Evolutionary conservation across 345 rosid species (phyloP).

Genomic region (Populus alba): DNA sequence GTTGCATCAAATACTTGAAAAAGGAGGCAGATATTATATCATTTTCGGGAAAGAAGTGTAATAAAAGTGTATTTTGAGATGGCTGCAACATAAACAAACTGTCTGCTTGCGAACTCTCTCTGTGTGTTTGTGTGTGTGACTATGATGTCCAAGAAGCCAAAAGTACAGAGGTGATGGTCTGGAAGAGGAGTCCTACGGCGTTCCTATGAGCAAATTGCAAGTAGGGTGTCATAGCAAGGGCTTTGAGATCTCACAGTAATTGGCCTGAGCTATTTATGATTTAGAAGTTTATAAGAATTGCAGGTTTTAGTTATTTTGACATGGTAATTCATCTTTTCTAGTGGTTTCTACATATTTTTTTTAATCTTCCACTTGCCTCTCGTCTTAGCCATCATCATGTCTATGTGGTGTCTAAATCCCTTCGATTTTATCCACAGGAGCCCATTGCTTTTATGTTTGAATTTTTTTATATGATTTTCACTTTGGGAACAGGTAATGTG

Average conservation of each 20-base stretch:
- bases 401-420: too few species aligned
- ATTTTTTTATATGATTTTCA: neutral
- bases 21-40: neutral
- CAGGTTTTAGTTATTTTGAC: neutral
- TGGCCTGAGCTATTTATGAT: neutral
- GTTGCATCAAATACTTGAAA: neutral
- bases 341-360: neutral
- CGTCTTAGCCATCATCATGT: neutral
- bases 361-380: neutral
- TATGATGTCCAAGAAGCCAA: neutral
- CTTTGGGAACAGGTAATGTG: constrained; percentile 65
- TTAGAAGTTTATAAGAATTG: neutral
- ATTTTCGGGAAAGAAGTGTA: neutral
- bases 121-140: neutral
- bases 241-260: neutral
- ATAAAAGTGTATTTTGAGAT: neutral
- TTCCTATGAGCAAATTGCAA: neutral
- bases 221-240: neutral
- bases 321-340: neutral
- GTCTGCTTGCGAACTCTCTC: neutral
- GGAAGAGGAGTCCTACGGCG: neutral
- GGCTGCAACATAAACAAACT: neutral
- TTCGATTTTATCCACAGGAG: too few species aligned
- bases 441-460: neutral
- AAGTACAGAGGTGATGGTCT: neutral